Percentiles rank a stretch among this genome's conserved stretches.
Evolutionary conservation across 2,329 filamentous ascomycete genomes (phyloP).

Genomic region (Lasiodiplodia sp.): DNA sequence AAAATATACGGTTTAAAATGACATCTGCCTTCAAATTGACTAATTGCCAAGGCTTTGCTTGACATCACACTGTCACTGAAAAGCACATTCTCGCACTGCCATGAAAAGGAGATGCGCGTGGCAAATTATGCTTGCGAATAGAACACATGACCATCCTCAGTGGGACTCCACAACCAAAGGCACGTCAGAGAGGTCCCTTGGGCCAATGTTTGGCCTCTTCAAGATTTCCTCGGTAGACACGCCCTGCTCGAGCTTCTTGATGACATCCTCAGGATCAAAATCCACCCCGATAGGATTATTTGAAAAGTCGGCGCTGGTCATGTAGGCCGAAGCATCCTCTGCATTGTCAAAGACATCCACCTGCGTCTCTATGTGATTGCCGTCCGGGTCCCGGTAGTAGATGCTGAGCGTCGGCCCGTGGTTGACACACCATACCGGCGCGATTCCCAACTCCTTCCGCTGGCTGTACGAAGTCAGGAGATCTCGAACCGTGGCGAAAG

Average conservation of each 20-base stretch:
- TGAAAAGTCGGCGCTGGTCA: conserved; percentile 43
- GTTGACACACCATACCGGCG: conserved; percentile 55
- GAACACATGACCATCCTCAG: not conserved
- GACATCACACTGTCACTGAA: too few species aligned
- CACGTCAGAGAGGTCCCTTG: not conserved
- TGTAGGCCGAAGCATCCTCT: conserved; percentile 50
- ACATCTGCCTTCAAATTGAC: too few species aligned
- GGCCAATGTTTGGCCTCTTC: not conserved
- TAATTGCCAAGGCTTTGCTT: too few species aligned
- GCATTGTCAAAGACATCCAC: conserved; percentile 47
- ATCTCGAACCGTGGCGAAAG: conserved; percentile 46
- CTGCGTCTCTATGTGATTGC: conserved; percentile 58
- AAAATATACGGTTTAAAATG: too few species aligned
- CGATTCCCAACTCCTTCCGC: conserved; percentile 46
- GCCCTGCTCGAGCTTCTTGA: conserved; percentile 38
- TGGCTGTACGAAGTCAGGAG: conserved; percentile 49
- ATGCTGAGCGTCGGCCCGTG: conserved; percentile 58
- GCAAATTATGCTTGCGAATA: too few species aligned
- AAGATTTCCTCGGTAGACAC: conserved; percentile 30
- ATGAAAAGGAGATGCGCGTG: too few species aligned
- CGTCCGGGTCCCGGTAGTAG: conserved; percentile 60
- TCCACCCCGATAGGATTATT: conserved; percentile 54
- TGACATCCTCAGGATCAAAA: conserved; percentile 55
- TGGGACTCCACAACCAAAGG: not conserved
- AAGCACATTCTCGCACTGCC: too few species aligned